Percentiles rank a stretch among this genome's conserved stretches.
Conservation (phyloP, 2,329 filamentous ascomycete species). For the Exophiala aquamarina region DNA sequence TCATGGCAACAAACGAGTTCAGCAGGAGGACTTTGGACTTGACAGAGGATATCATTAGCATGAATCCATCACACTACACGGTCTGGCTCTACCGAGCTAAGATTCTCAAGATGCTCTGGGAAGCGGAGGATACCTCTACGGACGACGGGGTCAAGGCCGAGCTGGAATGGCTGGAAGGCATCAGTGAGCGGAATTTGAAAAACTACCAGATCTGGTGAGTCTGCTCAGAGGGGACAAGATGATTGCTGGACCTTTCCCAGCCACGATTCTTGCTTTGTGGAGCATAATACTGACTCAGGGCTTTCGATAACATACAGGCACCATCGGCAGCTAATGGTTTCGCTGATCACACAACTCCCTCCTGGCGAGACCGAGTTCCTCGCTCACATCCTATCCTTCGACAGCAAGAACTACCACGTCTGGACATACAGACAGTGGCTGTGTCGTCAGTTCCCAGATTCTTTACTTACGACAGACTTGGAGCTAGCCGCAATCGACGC, state of each 20-base stretch:
- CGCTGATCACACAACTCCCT: conserved; percentile 58
- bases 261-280: neutral
- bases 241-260: neutral
- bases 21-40: conserved; percentile 75
- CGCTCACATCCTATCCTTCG: conserved; percentile 73
- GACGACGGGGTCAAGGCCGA: conserved; percentile 55
- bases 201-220: conserved; percentile 94
- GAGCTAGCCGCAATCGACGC: conserved; percentile 71
- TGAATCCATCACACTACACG: conserved; percentile 98
- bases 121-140: conserved; percentile 45
- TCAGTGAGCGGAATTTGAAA: conserved; percentile 82
- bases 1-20: conserved; percentile 87
- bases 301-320: conserved; percentile 41
- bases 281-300: too few species aligned
- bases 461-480: conserved; percentile 38
- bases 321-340: conserved; percentile 58
- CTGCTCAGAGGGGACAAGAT: neutral
- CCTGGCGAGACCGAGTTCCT: conserved; percentile 74
- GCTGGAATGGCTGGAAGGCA: conserved; percentile 79
- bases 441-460: conserved; percentile 58
- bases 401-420: conserved; percentile 97
- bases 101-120: conserved; percentile 59
- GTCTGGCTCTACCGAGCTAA: conserved; percentile 95
- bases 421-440: conserved; percentile 90
- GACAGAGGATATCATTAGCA: conserved; percentile 83